Percentiles rank a stretch among this genome's conserved stretches.
phyloP scores from a whole-genome alignment of 352 stramenopile species.

The Globisporangium acanthophoron region DNA sequence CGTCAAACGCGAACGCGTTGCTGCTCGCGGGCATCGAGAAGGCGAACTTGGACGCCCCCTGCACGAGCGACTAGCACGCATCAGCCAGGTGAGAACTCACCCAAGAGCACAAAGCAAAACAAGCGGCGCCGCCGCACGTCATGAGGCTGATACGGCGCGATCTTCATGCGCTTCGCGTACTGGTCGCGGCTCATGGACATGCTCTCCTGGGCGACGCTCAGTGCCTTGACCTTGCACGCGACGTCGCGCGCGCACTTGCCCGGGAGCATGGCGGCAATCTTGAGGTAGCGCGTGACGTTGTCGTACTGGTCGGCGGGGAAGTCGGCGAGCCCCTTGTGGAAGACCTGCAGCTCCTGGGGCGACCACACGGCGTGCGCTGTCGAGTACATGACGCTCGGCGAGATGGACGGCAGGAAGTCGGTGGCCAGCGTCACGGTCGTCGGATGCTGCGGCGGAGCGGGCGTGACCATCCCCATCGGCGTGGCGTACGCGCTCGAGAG shows the following conservation, averaged over 20 bases:
- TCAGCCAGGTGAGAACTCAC: neutral
- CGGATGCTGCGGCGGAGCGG: neutral
- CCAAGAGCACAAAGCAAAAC: neutral
- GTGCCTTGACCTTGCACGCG: constrained; percentile 55
- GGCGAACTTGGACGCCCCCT: constrained; percentile 4
- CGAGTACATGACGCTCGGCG: constrained; percentile 54
- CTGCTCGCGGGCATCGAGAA: neutral
- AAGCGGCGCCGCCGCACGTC: constrained; percentile 9
- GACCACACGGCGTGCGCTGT: constrained; percentile 52
- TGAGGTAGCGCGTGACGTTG: constrained; percentile 83
- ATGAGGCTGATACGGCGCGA: constrained; percentile 32
- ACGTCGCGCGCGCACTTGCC: constrained; percentile 74
- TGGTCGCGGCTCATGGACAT: constrained; percentile 18
- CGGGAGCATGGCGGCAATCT: constrained; percentile 62
- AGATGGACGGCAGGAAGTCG: constrained; percentile 45
- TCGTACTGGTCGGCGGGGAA: constrained; percentile 60
- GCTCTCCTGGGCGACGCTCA: constrained; percentile 16
- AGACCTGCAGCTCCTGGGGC: constrained; percentile 53
- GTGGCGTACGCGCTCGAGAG: neutral
- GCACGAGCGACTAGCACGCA: neutral
- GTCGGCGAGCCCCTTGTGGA: constrained; percentile 47
- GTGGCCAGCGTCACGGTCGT: neutral
- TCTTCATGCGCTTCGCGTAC: constrained; percentile 57
- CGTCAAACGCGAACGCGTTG: neutral
- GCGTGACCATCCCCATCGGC: constrained; percentile 1